Evolutionary conservation across 192 early-diverging fungal species (phyloP).

Genomic region (Kickxella alabastrina): DNA sequence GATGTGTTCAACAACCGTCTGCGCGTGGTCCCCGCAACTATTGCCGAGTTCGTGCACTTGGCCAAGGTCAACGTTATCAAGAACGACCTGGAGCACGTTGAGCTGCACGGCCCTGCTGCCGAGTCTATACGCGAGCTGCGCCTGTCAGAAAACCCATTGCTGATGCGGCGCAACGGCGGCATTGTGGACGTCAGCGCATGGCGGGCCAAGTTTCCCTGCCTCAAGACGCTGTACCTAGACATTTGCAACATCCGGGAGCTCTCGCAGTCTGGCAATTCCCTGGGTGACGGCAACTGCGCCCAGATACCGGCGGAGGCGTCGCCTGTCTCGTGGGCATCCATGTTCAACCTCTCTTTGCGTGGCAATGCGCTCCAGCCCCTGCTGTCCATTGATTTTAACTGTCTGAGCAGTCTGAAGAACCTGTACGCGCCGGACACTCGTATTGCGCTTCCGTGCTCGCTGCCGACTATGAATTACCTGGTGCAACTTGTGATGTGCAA

Average conservation of each 20-base stretch:
- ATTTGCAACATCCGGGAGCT: conserved; percentile 39
- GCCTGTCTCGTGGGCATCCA: conserved; percentile 19
- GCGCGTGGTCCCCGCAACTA: conserved; percentile 30
- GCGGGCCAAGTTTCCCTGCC: conserved; percentile 34
- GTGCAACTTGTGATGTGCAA: conserved; percentile 43
- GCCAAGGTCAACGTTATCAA: conserved; percentile 30
- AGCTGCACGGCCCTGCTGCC: conserved; percentile 30
- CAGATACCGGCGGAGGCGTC: not conserved
- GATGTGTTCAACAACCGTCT: conserved; percentile 45
- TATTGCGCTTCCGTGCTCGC: conserved; percentile 27
- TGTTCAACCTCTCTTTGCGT: conserved; percentile 47
- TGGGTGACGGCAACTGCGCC: not conserved
- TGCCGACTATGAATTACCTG: conserved; percentile 26
- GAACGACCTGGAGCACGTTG: conserved; percentile 42
- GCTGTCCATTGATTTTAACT: conserved; percentile 32
- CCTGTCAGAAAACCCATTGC: conserved; percentile 41
- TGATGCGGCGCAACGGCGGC: conserved; percentile 34
- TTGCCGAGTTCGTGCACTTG: conserved; percentile 32
- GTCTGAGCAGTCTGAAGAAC: conserved; percentile 34
- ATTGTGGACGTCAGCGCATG: conserved; percentile 27
- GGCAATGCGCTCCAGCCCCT: conserved; percentile 31
- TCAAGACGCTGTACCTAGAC: conserved; percentile 47
- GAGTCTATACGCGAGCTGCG: conserved; percentile 40
- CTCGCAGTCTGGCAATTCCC: not conserved
- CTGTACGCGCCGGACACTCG: conserved; percentile 46